A percentile compares a stretch with the other conserved stretches of the same genome.
phyloP scores from a whole-genome alignment of 331 rosid species.

The Phaseolus coccineus region DNA sequence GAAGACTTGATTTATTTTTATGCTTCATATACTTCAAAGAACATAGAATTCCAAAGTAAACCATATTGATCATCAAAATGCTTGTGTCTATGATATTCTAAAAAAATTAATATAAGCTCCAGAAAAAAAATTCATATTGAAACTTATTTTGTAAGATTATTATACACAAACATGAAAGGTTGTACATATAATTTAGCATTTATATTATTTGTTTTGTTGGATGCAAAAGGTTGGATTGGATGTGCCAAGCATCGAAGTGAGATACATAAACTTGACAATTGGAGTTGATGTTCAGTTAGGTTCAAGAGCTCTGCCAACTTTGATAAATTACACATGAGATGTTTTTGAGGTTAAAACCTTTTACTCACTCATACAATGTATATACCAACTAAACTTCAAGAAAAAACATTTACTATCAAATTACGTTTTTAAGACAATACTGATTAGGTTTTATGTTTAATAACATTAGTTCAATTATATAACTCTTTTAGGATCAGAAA shows the following conservation, averaged over 20 bases:
- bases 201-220: neutral
- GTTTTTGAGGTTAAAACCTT: conserved; percentile 60
- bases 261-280: conserved; percentile 63
- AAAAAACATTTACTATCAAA: neutral
- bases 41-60: too few relatives aligned
- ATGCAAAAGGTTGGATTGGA: conserved; percentile 65
- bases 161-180: neutral
- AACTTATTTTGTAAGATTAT: neutral
- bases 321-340: conserved; percentile 59
- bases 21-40: too few relatives aligned
- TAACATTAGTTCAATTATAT: too few relatives aligned
- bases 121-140: too few relatives aligned
- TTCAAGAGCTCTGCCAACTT: conserved; percentile 80
- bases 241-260: conserved; percentile 72
- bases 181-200: neutral
- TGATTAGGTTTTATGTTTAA: neutral
- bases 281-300: conserved; percentile 73
- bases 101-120: too few relatives aligned
- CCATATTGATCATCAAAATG: too few relatives aligned
- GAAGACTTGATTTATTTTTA: too few relatives aligned
- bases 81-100: too few relatives aligned
- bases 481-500: too few relatives aligned
- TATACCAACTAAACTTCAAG: neutral
- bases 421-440: neutral
- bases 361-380: neutral